A percentile compares a stretch with the other conserved stretches of the same genome.
Conservation (phyloP, 129 eudicot species). For the Pseudognaphalium luteoalbum region DNA sequence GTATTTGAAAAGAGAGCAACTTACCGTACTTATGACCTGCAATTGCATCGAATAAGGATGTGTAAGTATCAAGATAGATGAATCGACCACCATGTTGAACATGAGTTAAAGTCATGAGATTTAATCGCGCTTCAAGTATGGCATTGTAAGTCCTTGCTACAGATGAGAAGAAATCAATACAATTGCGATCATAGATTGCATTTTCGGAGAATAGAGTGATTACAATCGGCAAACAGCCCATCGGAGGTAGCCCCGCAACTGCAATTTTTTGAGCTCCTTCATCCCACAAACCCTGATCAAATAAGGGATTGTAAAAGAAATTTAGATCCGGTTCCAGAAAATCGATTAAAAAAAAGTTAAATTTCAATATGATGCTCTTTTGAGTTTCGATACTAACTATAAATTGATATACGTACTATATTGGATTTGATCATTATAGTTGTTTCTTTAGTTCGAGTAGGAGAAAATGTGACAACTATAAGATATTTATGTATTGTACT, state of each 20-base stretch:
- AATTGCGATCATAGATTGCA: constrained; percentile 46
- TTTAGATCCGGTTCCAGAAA: neutral
- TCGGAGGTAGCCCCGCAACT: constrained; percentile 66
- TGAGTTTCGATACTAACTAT: neutral
- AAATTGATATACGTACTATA: neutral
- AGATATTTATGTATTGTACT: too few species aligned
- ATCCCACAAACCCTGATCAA: constrained; percentile 44
- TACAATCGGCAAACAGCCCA: constrained; percentile 82
- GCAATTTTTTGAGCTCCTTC: constrained; percentile 62
- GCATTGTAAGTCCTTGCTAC: constrained; percentile 47
- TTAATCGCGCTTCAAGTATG: constrained; percentile 42
- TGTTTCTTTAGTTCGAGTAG: neutral
- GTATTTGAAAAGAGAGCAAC: neutral
- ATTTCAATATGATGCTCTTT: neutral
- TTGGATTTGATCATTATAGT: neutral
- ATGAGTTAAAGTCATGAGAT: constrained; percentile 33
- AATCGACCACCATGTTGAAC: constrained; percentile 34
- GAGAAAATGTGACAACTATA: neutral
- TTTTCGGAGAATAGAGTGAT: constrained; percentile 52
- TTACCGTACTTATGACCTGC: constrained; percentile 44
- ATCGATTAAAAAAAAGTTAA: neutral
- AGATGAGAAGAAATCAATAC: constrained; percentile 50
- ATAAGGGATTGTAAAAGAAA: neutral
- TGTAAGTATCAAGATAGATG: constrained; percentile 47
- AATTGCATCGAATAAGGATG: constrained; percentile 36